Evolutionary conservation across 805 yeast genomes (phyloP), one percentile per base, ranked within the genome.

Genomic region (Cyberlindnera euphorbiiphila): DNA sequence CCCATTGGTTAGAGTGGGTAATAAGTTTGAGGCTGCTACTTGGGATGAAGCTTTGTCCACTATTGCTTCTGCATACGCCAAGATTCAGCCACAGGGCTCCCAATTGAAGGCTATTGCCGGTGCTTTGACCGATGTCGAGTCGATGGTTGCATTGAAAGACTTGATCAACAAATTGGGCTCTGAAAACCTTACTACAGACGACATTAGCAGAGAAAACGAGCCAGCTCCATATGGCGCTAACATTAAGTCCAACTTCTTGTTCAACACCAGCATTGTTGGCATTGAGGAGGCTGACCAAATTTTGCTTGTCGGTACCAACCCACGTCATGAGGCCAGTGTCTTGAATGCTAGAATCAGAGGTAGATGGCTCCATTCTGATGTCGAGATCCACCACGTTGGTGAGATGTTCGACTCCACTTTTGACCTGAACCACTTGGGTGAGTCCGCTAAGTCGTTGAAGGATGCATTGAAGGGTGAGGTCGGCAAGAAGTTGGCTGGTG

Each of bases 301-400:
- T 45, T 69, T 85, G 54, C 70, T 85, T 43, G 75, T 85, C 41
- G 95, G 95, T 45, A 78, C 95, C 31, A 85, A 85, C 68, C 94
- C 95, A 42, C 75, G 95, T 58, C 87, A 74, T 57, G 95, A 85
- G 67, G 95, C 95, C 42, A 87, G 95, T 29, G 94, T 86, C 13
- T 70, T 85, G 53, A 85, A 85, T 61, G 76, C 91, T 28, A 76
- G 94, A 64, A 80, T 85, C 51, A 77, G 95, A 70, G 81, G 78
- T 60, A 78, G 73, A 43, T 85, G 91, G 93, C 68, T 85, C 56
- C 68, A 80, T 50, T 72, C 78, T 25, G 65, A 71, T 50, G 71
- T 84, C 54, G 83, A 84, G 50, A 66, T 86, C 45, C 79, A 79
- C 46, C 78, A 77, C 28, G 74, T 85, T 47, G 95, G 95, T 52